Evolutionary conservation across 768 basidiomycete species (phyloP).

Genomic region (Gymnopilus junonius): DNA sequence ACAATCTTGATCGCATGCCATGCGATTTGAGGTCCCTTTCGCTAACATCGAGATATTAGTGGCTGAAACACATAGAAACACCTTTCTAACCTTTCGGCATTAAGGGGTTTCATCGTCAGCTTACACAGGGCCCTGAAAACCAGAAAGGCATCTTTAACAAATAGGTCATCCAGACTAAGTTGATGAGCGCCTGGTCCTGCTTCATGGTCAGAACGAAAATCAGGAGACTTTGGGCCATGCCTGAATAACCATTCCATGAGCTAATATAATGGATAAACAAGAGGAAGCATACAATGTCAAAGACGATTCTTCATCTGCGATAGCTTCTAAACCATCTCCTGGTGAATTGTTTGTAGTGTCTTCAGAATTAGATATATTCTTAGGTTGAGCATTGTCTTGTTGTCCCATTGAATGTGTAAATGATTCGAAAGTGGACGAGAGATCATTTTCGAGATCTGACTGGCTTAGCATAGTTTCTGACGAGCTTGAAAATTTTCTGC

Average conservation of each 20-base stretch:
- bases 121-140: constrained; percentile 98
- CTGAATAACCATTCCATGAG: constrained; percentile 24
- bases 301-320: constrained; percentile 16
- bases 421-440: constrained; percentile 20
- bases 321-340: neutral
- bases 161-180: constrained; percentile 83
- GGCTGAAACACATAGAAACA: neutral
- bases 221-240: constrained; percentile 38
- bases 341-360: neutral
- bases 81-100: constrained; percentile 79
- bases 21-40: constrained; percentile 97
- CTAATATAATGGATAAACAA: neutral
- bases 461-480: constrained; percentile 5
- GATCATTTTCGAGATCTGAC: constrained; percentile 11
- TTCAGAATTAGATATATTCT: neutral
- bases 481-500: constrained; percentile 28
- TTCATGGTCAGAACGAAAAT: constrained; percentile 37
- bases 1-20: constrained; percentile 94
- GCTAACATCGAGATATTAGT: constrained; percentile 43
- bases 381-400: neutral
- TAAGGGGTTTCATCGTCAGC: constrained; percentile 95
- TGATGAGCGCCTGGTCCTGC: constrained; percentile 39
- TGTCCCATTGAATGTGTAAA: constrained; percentile 4
- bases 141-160: constrained; percentile 96
- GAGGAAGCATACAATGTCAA: constrained; percentile 24